These are phyloP conservation scores for Xerocomus nothofagi DNA, from an alignment of 1,284 basidiomycete genomes.

Conservation along the genomic window DNA sequence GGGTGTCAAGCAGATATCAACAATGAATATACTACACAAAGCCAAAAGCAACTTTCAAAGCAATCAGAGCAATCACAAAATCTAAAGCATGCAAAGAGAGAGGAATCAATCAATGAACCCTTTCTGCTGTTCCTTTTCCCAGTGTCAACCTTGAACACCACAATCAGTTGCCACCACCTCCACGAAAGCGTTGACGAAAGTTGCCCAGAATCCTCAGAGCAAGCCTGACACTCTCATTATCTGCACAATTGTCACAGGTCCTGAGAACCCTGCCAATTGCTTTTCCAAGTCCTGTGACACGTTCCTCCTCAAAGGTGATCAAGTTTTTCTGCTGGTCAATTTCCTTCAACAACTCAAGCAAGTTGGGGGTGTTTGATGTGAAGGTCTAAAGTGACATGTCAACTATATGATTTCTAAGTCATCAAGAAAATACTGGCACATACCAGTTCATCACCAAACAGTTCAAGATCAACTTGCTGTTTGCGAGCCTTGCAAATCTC, in stretches of 20 bases:
- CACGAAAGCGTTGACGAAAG: conserved; percentile 29
- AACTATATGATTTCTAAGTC: too few species aligned
- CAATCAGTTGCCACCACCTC: neutral
- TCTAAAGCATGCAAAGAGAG: neutral
- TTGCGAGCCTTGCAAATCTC: neutral
- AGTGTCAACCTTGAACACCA: neutral
- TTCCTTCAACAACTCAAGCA: conserved; percentile 24
- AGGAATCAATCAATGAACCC: neutral
- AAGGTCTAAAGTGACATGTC: conserved; percentile 9
- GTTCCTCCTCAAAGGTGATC: conserved; percentile 22
- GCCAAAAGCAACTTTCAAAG: too few species aligned
- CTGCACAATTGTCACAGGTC: neutral
- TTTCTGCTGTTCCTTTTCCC: neutral
- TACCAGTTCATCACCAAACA: conserved; percentile 27
- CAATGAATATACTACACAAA: too few species aligned
- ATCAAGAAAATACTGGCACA: too few species aligned
- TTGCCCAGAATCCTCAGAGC: conserved; percentile 20
- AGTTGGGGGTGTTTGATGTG: neutral
- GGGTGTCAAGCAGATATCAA: too few species aligned
- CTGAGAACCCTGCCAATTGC: neutral
- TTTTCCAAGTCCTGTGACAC: conserved; percentile 6
- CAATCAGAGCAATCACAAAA: neutral
- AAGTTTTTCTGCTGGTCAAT: conserved; percentile 25
- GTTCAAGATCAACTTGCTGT: neutral
- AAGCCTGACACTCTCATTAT: conserved; percentile 12